Conservation (phyloP, 2,329 filamentous ascomycete genomes). For the Bertia moriformis region DNA sequence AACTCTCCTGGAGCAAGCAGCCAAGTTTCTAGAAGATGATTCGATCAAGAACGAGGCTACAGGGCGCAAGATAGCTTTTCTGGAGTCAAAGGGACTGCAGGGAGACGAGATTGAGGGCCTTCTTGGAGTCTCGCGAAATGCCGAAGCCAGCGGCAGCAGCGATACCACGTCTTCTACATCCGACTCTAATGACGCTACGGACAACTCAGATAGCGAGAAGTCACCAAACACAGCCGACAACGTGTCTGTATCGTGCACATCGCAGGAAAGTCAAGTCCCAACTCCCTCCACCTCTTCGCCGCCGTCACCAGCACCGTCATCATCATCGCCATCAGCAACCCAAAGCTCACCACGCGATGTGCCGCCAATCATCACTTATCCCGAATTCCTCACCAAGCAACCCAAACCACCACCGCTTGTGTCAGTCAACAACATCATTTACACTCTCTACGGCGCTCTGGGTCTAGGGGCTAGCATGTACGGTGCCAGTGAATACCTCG, state of each 20-base stretch:
- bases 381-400: constrained; percentile 45
- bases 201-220: too few species aligned
- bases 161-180: neutral
- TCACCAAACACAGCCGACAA: too few species aligned
- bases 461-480: constrained; percentile 39
- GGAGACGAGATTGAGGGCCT: constrained; percentile 34
- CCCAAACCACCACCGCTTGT: constrained; percentile 44
- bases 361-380: constrained; percentile 52
- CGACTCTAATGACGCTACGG: neutral
- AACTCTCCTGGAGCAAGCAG: constrained; percentile 31
- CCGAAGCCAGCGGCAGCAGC: neutral
- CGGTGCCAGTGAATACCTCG: constrained; percentile 39
- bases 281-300: neutral
- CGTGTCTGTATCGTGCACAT: neutral
- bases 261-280: neutral
- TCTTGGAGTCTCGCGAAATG: constrained; percentile 14
- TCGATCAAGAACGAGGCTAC: constrained; percentile 34
- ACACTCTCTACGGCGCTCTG: constrained; percentile 38
- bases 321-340: neutral
- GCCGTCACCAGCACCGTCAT: neutral
- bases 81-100: constrained; percentile 38
- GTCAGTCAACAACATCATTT: constrained; percentile 36
- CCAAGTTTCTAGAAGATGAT: constrained; percentile 37
- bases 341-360: constrained; percentile 19
- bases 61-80: constrained; percentile 37